A percentile compares a stretch with the other conserved stretches of the same genome.
Evolutionary conservation across 441 rosid species (phyloP).

Genomic region (Bocquillonia castaneifolia): DNA sequence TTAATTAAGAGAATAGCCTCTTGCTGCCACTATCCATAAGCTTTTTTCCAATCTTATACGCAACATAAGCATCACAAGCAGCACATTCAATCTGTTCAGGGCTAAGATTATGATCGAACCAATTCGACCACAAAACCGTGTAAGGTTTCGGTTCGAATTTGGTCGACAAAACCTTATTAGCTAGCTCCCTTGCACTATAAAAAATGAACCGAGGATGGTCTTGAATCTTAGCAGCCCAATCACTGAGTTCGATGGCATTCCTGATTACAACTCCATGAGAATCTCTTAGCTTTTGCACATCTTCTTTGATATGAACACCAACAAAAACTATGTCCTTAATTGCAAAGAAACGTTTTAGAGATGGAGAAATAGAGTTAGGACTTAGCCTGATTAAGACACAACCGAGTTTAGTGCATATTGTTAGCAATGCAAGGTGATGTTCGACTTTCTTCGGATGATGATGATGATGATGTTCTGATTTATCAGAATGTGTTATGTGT

Average conservation of each 20-base stretch:
- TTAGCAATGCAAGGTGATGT: slow-evolving; percentile 25
- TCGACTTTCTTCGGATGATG: slow-evolving; percentile 16
- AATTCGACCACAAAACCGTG: slow-evolving; percentile 17
- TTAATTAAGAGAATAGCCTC: slow-evolving; percentile 21
- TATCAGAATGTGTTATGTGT: not conserved
- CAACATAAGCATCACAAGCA: slow-evolving; percentile 28
- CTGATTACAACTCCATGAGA: slow-evolving; percentile 13
- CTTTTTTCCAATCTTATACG: slow-evolving; percentile 29
- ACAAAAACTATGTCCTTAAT: slow-evolving; percentile 27
- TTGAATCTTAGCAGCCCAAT: slow-evolving; percentile 24
- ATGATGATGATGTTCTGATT: not conserved
- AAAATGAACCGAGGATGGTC: slow-evolving; percentile 26
- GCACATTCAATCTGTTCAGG: slow-evolving; percentile 25
- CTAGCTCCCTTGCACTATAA: slow-evolving; percentile 23
- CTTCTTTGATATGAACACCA: slow-evolving; percentile 30
- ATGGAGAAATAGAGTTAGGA: slow-evolving; percentile 21
- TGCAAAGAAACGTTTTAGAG: slow-evolving; percentile 17
- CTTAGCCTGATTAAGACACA: slow-evolving; percentile 25
- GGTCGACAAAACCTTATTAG: slow-evolving; percentile 13
- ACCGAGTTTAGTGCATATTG: slow-evolving; percentile 25
- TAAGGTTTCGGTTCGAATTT: slow-evolving; percentile 24
- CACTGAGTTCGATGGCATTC: slow-evolving; percentile 29
- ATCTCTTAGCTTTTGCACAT: slow-evolving; percentile 19
- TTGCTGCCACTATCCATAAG: slow-evolving; percentile 25
- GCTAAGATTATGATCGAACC: slow-evolving; percentile 24